Evolutionary conservation across 129 eudicot genomes (phyloP).

Genomic region (Apium graveolens): DNA sequence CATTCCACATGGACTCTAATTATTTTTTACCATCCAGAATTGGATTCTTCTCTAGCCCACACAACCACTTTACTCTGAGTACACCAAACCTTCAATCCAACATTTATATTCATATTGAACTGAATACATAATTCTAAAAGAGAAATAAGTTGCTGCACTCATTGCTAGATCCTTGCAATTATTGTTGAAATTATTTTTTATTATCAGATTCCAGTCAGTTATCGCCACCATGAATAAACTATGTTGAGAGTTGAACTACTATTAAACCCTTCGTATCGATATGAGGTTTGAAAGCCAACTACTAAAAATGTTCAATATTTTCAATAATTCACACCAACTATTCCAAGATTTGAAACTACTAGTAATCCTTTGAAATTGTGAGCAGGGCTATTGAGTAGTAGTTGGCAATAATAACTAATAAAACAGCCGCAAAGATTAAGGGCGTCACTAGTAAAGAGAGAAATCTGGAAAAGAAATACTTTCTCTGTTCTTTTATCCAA

Average conservation of each 20-base stretch:
- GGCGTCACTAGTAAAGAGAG: neutral
- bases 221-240: neutral
- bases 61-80: conserved; percentile 9
- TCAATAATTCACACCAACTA: neutral
- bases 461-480: neutral
- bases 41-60: conserved; percentile 7
- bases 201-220: conserved; percentile 2
- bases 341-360: neutral
- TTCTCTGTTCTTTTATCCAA: neutral
- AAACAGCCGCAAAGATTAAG: neutral
- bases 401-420: neutral
- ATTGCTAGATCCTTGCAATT: conserved; percentile 4
- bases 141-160: neutral
- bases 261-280: neutral
- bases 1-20: conserved; percentile 27
- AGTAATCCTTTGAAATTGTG: neutral
- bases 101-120: neutral
- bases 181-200: neutral
- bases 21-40: neutral
- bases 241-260: neutral
- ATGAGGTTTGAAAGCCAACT: neutral
- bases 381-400: neutral
- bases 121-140: neutral
- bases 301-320: neutral
- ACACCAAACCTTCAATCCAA: neutral